Base-by-base conservation (phyloP, 805 yeast species). In the Schwanniomyces occidentalis region DNA sequence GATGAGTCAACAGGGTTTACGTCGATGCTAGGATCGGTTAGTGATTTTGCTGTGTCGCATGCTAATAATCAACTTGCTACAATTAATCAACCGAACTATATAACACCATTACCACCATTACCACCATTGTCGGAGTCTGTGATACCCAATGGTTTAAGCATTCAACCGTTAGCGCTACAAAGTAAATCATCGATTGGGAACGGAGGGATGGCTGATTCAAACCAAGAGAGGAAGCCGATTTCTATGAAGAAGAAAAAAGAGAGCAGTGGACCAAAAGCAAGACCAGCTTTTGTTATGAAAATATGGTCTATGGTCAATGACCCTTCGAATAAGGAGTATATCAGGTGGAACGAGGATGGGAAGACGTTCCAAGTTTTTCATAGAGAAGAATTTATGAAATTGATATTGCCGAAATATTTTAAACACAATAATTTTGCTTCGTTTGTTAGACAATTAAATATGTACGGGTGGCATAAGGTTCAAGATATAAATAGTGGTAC, bases 391-490 rank as follows among this genome's bases (percentile, higher is more conserved):
- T 91, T 93, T 52, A 93, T 89, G 74, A 85, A 82, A 49, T 69
- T 73, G 40, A 82, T 93, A 17, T 64, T 93, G 42, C 99, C 98
- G 10, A 78, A 81, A 33, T 96, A 91, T 61, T 93, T 93, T 69
- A 91, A 90, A 52, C 99, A 93, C 62, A 78, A 88, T 38, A 93
- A 93, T 64, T 93, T 91, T 64, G 91, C 98, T 23, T 79, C 90
- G 48, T 91, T 91, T 65, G 98, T 91, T 14, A 76, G 99, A 42
- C 99, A 91, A 57, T 71, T 91, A 51, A 91, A 91, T 63, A 91
- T 93, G 99, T 93, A 93, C 57, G 99, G 99, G 8, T 93, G 97
- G 96, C 98, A 90, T 66, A 93, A 93, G 62, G 93, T 93, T 4
- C 99, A 93, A 61, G 98, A 93, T 61, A 79, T 90, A 15, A 85